Evolutionary conservation across 2,329 filamentous ascomycete species (phyloP).

Genomic region (Fusarium abutilonis): DNA sequence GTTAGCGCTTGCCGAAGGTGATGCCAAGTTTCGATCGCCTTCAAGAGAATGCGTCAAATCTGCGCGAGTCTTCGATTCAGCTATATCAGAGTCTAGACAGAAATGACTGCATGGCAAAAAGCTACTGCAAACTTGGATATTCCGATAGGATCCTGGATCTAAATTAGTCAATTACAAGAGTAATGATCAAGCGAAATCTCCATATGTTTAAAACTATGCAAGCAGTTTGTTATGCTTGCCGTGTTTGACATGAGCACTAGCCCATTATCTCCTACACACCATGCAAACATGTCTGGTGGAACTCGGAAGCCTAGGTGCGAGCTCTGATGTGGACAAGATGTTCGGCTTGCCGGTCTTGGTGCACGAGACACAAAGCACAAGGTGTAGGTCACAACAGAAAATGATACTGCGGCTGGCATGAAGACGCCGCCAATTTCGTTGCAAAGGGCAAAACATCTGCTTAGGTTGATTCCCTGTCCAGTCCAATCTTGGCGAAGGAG

Average conservation of each 20-base stretch:
- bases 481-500: constrained; percentile 7
- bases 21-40: constrained; percentile 15
- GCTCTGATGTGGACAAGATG: constrained; percentile 20
- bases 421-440: constrained; percentile 28
- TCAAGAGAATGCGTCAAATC: constrained; percentile 5
- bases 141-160: background rate
- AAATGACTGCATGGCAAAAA: background rate
- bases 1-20: constrained; percentile 34
- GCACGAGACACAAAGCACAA: constrained; percentile 23
- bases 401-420: constrained; percentile 24
- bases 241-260: constrained; percentile 21
- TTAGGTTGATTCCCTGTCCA: constrained; percentile 6
- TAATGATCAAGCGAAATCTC: background rate
- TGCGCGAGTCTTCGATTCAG: constrained; percentile 9
- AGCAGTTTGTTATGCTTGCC: constrained; percentile 22
- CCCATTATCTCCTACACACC: constrained; percentile 16
- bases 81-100: background rate
- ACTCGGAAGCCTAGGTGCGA: constrained; percentile 23
- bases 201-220: background rate
- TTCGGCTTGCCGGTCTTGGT: constrained; percentile 24
- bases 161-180: constrained; percentile 18
- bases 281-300: constrained; percentile 30
- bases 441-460: constrained; percentile 28
- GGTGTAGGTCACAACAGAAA: constrained; percentile 17
- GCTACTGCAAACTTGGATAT: background rate